Conservation (phyloP, 2,329 filamentous ascomycete genomes). For the Penicillium sp. region DNA sequence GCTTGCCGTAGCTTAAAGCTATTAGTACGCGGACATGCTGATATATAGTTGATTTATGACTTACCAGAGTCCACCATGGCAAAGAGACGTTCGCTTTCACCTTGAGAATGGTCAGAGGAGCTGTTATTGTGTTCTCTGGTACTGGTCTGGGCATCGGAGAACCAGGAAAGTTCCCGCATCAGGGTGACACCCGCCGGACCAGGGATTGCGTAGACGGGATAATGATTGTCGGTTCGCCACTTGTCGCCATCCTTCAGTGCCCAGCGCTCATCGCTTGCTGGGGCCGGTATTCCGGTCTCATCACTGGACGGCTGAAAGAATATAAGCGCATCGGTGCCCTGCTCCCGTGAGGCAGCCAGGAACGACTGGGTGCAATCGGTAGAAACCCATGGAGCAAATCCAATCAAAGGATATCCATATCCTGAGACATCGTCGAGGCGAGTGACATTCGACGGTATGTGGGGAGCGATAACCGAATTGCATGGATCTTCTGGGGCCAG, state of each 20-base stretch:
- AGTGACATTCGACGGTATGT: conserved; percentile 70
- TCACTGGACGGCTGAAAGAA: conserved; percentile 48
- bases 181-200: conserved; percentile 60
- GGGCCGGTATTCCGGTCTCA: conserved; percentile 56
- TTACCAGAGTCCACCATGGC: conserved; percentile 46
- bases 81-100: conserved; percentile 40
- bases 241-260: conserved; percentile 59
- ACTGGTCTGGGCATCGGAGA: conserved; percentile 66
- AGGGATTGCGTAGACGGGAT: conserved; percentile 77
- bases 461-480: conserved; percentile 54
- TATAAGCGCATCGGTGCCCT: conserved; percentile 55
- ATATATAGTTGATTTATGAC: conserved; percentile 2
- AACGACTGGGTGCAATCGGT: conserved; percentile 67
- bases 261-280: conserved; percentile 62
- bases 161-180: conserved; percentile 65
- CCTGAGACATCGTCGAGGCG: conserved; percentile 61
- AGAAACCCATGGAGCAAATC: conserved; percentile 79
- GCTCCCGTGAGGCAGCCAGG: conserved; percentile 56
- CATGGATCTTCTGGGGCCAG: conserved; percentile 57
- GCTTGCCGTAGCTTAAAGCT: conserved; percentile 37
- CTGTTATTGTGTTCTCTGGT: conserved; percentile 21
- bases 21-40: conserved; percentile 33
- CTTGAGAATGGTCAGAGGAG: not conserved
- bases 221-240: conserved; percentile 69
- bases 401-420: conserved; percentile 66